Evolutionary conservation across 495 filamentous ascomycete species (phyloP).

Genomic region (Rhypophila decipiens): DNA sequence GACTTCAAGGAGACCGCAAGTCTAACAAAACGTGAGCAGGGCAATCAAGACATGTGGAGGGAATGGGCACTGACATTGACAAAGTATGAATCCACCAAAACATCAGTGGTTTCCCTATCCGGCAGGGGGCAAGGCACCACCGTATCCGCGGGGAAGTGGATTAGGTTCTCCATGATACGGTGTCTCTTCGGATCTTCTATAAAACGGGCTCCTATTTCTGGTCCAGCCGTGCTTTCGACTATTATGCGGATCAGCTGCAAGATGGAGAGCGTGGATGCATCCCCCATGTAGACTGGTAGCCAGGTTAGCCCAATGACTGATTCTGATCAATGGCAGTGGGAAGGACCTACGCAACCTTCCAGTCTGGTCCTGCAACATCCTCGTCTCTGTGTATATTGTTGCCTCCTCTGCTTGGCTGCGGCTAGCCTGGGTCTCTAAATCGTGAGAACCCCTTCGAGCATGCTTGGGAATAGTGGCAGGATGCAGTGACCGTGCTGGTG

Average conservation of each 20-base stretch:
- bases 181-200: slow-evolving; percentile 64
- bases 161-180: slow-evolving; percentile 58
- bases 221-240: slow-evolving; percentile 58
- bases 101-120: slow-evolving; percentile 44
- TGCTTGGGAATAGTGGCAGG: slow-evolving; percentile 13
- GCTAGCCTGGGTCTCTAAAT: slow-evolving; percentile 49
- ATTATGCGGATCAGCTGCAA: slow-evolving; percentile 67
- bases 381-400: slow-evolving; percentile 47
- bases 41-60: background rate
- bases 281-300: slow-evolving; percentile 60
- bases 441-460: slow-evolving; percentile 19
- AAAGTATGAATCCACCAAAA: slow-evolving; percentile 55
- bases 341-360: slow-evolving; percentile 47
- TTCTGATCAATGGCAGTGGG: too few relatives aligned
- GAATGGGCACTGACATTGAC: slow-evolving; percentile 42
- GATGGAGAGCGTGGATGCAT: slow-evolving; percentile 66
- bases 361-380: slow-evolving; percentile 55
- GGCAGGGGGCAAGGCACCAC: slow-evolving; percentile 47
- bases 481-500: slow-evolving; percentile 14
- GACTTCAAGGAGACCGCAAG: slow-evolving; percentile 50
- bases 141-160: slow-evolving; percentile 39
- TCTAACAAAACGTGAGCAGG: slow-evolving; percentile 32
- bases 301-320: too few relatives aligned
- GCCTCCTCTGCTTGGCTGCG: slow-evolving; percentile 49
- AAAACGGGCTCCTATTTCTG: slow-evolving; percentile 49